Evolutionary conservation across 305 asterid species (phyloP).

Genomic region (Ajuga reptans): DNA sequence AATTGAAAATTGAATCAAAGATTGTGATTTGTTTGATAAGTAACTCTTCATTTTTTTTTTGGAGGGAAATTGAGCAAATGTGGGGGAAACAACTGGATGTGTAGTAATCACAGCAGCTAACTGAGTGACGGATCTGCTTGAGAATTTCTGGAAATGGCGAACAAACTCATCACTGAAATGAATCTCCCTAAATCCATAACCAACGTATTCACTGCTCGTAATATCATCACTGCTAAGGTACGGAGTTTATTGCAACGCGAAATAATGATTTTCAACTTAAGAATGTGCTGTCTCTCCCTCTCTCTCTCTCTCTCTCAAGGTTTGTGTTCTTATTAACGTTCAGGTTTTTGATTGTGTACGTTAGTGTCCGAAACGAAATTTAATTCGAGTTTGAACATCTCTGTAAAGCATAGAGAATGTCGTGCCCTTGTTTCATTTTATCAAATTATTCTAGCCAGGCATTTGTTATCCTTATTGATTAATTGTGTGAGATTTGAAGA

Average conservation of each 20-base stretch:
- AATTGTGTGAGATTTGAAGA: not conserved
- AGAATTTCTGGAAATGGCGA: slow-evolving; percentile 44
- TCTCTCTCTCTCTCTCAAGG: too few species aligned
- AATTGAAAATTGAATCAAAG: too few species aligned
- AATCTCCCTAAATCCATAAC: slow-evolving; percentile 57
- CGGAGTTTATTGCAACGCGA: not conserved
- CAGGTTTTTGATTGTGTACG: not conserved
- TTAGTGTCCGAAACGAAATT: not conserved
- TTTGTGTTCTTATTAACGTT: not conserved
- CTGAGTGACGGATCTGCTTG: not conserved
- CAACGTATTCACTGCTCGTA: slow-evolving; percentile 66
- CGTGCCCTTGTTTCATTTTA: not conserved
- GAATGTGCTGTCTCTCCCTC: not conserved
- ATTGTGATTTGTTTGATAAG: too few species aligned
- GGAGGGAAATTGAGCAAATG: slow-evolving; percentile 10
- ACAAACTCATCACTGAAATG: slow-evolving; percentile 66
- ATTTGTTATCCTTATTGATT: not conserved
- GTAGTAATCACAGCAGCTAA: not conserved
- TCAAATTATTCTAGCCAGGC: not conserved
- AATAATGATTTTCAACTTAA: not conserved
- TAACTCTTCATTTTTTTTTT: too few species aligned
- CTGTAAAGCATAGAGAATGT: not conserved
- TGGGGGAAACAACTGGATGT: not conserved
- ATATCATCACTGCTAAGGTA: slow-evolving; percentile 71
- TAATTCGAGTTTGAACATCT: not conserved